phyloP scores from a whole-genome alignment of 2,329 filamentous ascomycete genomes.

The Fusarium beomiforme region DNA sequence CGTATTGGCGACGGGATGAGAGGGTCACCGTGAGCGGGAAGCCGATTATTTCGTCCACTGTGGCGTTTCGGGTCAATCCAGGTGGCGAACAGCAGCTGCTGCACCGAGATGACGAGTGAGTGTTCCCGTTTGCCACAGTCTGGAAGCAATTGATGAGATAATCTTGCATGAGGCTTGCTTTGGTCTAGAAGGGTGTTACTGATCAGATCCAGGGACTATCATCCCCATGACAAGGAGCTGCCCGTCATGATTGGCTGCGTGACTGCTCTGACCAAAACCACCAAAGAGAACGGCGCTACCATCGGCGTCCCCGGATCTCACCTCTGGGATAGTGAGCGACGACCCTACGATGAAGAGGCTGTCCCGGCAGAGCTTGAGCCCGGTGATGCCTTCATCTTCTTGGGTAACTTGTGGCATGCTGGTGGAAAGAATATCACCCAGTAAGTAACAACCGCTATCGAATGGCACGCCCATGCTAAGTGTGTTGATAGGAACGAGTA shows the following conservation, averaged over 20 bases:
- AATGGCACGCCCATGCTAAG: background rate
- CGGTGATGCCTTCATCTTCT: conserved; percentile 52
- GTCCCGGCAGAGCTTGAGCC: conserved; percentile 52
- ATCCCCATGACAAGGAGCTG: conserved; percentile 3
- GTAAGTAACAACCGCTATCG: background rate
- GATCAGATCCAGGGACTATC: background rate
- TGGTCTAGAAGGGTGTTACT: background rate
- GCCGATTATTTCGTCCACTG: conserved; percentile 50
- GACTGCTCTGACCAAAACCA: conserved; percentile 51
- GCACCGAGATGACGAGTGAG: conserved; percentile 43
- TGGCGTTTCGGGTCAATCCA: conserved; percentile 52
- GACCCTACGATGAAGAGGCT: conserved; percentile 50
- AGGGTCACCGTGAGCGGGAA: conserved; percentile 41
- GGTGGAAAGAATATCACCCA: conserved; percentile 51
- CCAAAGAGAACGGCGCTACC: conserved; percentile 53
- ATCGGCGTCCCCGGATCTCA: conserved; percentile 54
- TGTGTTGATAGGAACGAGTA: background rate
- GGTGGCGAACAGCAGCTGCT: conserved; percentile 52
- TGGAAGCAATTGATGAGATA: background rate
- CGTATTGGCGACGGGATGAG: conserved; percentile 6
- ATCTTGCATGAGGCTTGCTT: background rate
- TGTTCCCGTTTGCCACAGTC: background rate
- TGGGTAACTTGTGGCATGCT: conserved; percentile 53
- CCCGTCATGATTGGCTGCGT: conserved; percentile 29
- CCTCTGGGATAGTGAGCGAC: conserved; percentile 51